Evolutionary conservation across 208 protist genomes (phyloP), one percentile per base, ranked within the genome.

Genomic region (Acanthamoeba lenticulata): DNA sequence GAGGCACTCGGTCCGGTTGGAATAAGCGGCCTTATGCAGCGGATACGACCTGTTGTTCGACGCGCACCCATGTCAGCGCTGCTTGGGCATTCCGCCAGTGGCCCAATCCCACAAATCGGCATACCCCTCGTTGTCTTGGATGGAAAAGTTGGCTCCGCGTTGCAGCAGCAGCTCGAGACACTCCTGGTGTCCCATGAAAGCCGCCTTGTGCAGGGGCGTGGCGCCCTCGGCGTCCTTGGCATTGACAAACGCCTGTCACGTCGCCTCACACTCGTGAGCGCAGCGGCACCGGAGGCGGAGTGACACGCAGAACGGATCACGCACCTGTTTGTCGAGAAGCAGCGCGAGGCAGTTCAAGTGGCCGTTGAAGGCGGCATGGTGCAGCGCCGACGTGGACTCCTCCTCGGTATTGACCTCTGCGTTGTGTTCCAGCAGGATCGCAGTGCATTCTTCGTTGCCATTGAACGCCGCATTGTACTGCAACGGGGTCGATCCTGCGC

Each of bases 401-500:
- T 93, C 67, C 19, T 74, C 45, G 13, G 89, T 44, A 62, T 93
- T 81, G 13, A 93, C 89, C 89, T 81, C 32, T 17, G 67, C 89
- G 24, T 42, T 42, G 44, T 55, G n/a, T 13, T 45, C 44, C 0
- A 93, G 45, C 24, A 93, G 29, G 38, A 93, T 29, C 1, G 21
- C 89, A 24, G 36, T 81, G 29, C 89, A 93, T 36, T 93, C 65
- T n/a, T 36, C 40, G 32, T 85, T 27, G 36, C 89, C 89, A 62
- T 93, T 93, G 65, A 93, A 93, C 45, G 65, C 65, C 1, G 89
- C 89, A 24, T 93, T 93, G 89, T 93, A 47, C 57, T 65, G 85
- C 36, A 93, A 36, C 15, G 89, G 89, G 36, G 2, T 93, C 34
- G 62, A 74, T 11, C 74, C 74, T 85, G 32, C 38, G 32, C 38